Evolutionary conservation across 116 monocot species (phyloP).

Genomic region (Thalassia testudinum): DNA sequence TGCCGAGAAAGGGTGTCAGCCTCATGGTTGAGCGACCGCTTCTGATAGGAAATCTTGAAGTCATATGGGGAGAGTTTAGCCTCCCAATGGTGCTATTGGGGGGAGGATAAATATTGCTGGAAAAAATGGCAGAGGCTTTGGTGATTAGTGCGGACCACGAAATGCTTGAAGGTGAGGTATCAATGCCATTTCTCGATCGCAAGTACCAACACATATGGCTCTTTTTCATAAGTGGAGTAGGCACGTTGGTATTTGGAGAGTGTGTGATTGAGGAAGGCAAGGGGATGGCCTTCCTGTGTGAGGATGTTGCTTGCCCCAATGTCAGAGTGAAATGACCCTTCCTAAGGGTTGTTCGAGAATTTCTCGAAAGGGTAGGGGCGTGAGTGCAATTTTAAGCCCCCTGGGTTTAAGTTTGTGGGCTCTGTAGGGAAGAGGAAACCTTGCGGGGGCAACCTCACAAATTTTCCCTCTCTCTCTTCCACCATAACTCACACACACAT

Average conservation of each 20-base stretch:
- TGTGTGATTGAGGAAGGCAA: background rate
- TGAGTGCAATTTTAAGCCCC: no score
- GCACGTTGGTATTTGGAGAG: background rate
- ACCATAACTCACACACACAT: no score
- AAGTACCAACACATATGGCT: background rate
- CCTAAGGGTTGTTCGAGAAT: no score
- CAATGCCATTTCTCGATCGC: background rate
- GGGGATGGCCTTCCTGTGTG: background rate
- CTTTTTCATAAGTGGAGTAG: background rate
- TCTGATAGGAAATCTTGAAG: background rate
- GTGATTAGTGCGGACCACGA: background rate
- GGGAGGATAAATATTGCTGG: background rate
- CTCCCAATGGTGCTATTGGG: background rate
- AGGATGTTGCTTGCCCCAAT: background rate
- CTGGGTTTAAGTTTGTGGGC: no score
- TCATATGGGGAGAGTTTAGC: background rate
- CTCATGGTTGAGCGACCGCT: background rate
- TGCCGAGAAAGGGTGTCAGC: background rate
- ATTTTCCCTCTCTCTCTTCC: no score
- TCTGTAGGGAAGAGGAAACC: no score
- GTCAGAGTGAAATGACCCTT: no score
- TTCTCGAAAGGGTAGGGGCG: no score
- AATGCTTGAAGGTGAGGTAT: background rate
- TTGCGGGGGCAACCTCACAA: no score
- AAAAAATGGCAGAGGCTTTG: background rate